phyloP scores from a whole-genome alignment of 2,329 filamentous ascomycete genomes.

The Sporothrix schenckii region DNA sequence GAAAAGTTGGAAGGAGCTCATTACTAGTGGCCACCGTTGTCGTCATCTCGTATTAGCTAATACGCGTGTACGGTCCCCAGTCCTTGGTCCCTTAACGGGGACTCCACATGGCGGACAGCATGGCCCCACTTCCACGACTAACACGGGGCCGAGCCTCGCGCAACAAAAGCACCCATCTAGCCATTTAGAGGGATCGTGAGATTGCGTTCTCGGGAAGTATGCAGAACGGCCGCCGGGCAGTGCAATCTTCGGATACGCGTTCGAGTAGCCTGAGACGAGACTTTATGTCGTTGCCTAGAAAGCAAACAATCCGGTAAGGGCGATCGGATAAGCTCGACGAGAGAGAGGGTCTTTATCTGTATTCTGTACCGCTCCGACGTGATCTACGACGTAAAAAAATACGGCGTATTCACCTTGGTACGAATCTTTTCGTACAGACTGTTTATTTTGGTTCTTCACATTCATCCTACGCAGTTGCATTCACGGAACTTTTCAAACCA shows the following conservation, averaged over 20 bases:
- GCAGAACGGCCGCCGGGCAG: neutral
- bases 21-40: neutral
- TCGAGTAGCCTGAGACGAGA: neutral
- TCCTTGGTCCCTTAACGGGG: neutral
- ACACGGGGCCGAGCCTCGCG: neutral
- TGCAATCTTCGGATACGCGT: neutral
- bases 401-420: constrained; percentile 3
- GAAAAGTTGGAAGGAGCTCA: constrained; percentile 19
- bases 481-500: neutral
- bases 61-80: constrained; percentile 2
- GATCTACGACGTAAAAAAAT: neutral
- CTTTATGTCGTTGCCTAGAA: constrained; percentile 20
- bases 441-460: neutral
- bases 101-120: neutral
- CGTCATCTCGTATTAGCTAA: constrained; percentile 25
- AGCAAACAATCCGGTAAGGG: neutral
- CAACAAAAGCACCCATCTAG: neutral
- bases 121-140: constrained; percentile 7
- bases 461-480: neutral
- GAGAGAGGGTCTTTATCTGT: constrained; percentile 17
- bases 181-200: neutral
- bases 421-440: neutral
- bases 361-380: neutral
- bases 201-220: neutral
- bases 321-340: constrained; percentile 10